A percentile compares a stretch with the other conserved stretches of the same genome.
Conservation (phyloP, 306 rosid genomes). For the Sicyos edulis region DNA sequence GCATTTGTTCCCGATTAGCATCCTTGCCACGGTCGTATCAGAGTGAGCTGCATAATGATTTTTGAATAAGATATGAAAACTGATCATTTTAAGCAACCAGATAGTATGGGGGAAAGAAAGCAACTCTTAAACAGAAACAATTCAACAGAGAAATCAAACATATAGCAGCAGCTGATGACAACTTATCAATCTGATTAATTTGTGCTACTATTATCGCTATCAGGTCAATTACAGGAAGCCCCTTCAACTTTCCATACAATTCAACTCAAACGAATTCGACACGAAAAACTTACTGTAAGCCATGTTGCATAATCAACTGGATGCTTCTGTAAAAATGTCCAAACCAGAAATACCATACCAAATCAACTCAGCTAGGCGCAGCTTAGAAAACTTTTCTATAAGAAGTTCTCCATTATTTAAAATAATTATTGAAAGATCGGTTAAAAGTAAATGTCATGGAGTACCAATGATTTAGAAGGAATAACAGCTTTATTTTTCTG, state of each 20-base stretch:
- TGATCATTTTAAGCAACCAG: neutral
- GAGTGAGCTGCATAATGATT: conserved; percentile 71
- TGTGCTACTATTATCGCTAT: too few species aligned
- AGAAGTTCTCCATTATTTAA: neutral
- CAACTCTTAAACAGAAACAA: neutral
- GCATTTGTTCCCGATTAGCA: conserved; percentile 87
- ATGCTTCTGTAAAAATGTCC: neutral
- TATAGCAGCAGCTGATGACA: neutral
- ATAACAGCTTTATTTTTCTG: neutral
- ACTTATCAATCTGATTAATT: neutral
- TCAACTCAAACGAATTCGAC: neutral
- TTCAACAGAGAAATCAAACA: conserved; percentile 1
- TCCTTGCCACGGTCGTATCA: conserved; percentile 78
- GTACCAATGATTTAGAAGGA: neutral
- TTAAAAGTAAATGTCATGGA: neutral
- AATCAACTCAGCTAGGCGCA: neutral
- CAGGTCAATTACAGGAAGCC: too few species aligned
- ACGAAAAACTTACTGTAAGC: neutral
- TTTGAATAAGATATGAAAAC: conserved; percentile 17
- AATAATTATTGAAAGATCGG: neutral
- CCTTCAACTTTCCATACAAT: too few species aligned
- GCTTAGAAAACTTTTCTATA: neutral
- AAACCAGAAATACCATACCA: neutral
- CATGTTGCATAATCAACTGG: neutral
- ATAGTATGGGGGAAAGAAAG: neutral